Evolutionary conservation across 1,284 basidiomycete species (phyloP).

Genomic region (Cystobasidiaceae sp.): DNA sequence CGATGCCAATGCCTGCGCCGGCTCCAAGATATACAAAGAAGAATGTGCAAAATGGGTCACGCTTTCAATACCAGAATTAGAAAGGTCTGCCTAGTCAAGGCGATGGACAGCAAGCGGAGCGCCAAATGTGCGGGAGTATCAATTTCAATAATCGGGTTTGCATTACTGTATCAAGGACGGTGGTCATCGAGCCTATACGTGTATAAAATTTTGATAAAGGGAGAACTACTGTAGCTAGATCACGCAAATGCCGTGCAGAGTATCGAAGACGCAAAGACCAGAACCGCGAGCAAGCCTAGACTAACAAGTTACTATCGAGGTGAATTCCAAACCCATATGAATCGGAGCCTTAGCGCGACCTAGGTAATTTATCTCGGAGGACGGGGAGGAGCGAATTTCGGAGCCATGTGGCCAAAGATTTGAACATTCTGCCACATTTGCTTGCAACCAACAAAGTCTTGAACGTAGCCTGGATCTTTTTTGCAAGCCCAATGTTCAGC

Average conservation of each 20-base stretch:
- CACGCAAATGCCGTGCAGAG: background rate
- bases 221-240: background rate
- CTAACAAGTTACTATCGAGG: background rate
- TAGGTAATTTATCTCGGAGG: background rate
- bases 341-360: background rate
- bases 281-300: background rate
- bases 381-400: constrained; percentile 11
- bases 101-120: too few relatives aligned
- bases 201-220: background rate
- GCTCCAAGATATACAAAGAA: too few relatives aligned
- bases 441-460: constrained; percentile 1
- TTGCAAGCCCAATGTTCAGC: constrained; percentile 2
- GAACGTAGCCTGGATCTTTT: background rate
- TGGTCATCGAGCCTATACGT: too few relatives aligned
- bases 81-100: too few relatives aligned
- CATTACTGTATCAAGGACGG: too few relatives aligned
- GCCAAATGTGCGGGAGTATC: too few relatives aligned
- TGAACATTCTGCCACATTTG: constrained; percentile 6
- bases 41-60: too few relatives aligned
- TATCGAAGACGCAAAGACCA: background rate
- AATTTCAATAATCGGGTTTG: too few relatives aligned
- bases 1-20: background rate
- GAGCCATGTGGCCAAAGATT: constrained; percentile 26
- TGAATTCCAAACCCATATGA: background rate
- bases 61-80: too few relatives aligned